A percentile compares a stretch with the other conserved stretches of the same genome.
These are phyloP conservation scores for Leishmania turanica DNA, from an alignment of 208 protist genomes.

Conservation along the genomic window DNA sequence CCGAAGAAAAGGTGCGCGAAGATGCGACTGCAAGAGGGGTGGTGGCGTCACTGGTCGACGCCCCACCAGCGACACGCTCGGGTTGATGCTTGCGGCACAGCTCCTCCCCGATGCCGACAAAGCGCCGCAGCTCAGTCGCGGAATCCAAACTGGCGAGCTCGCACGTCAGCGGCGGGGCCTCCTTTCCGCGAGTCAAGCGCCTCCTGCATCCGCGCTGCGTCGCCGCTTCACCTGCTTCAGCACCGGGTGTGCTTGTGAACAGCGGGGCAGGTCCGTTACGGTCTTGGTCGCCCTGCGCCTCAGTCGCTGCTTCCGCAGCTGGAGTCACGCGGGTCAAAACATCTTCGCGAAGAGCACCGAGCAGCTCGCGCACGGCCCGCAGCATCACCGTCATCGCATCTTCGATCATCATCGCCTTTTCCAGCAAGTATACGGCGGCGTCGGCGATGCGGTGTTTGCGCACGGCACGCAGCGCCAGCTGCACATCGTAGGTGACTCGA, in stretches of 20 bases:
- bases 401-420: slow-evolving; percentile 55
- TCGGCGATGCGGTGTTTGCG: slow-evolving; percentile 57
- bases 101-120: slow-evolving; percentile 45
- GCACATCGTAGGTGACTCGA: slow-evolving; percentile 68
- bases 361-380: slow-evolving; percentile 19
- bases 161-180: background rate
- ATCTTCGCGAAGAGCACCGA: slow-evolving; percentile 25
- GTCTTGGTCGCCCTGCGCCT: background rate
- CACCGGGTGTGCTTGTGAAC: background rate
- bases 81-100: slow-evolving; percentile 49
- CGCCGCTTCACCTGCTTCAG: background rate
- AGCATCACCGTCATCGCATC: slow-evolving; percentile 63
- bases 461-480: slow-evolving; percentile 49
- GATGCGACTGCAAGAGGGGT: background rate
- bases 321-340: slow-evolving; percentile 4
- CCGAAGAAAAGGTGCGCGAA: background rate
- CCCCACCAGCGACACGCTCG: slow-evolving; percentile 3
- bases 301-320: background rate
- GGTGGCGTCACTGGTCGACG: background rate
- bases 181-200: background rate
- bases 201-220: background rate
- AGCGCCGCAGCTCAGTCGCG: slow-evolving; percentile 30
- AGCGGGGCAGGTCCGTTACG: too few species aligned
- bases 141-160: background rate
- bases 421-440: slow-evolving; percentile 68